Base-by-base conservation (phyloP, 805 yeast species). In the Starmerella gropengiesseri region DNA sequence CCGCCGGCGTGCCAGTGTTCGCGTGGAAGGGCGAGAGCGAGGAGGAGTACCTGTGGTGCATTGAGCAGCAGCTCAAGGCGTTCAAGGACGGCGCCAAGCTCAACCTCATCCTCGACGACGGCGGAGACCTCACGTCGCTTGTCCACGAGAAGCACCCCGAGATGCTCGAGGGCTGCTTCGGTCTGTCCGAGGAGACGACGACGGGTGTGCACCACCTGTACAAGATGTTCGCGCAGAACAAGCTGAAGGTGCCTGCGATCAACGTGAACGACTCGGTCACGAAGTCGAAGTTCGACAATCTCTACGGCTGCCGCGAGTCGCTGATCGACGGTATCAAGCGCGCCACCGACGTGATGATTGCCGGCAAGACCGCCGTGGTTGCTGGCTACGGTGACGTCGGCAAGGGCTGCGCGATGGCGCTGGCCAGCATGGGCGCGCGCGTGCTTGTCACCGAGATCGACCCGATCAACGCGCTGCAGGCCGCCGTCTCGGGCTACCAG, bases 21-120 rank as follows among this genome's bases (percentile, higher is more conserved):
- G 98, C 98, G 61, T 89, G 98, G 98, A 89, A 89, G 78, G 97
- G 98, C 67, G 97, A 89, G 78, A 85, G 97, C 68, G 98, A 89
- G 71, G 97, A 89, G 75, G 98, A 89, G 75, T 91, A 89, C 78
- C 65, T 77, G 64, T 89, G 98, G 98, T 89, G 98, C 78, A 84
- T 89, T 60, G 96, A 91, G 75, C 97, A 89, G 75, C 97, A 91
- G 76, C 80, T 89, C 68, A 86, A 82, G 63, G 83, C 97, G 52
- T 89, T 89, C 89, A 89, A 89, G 75, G 95, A 87, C 69, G 79
- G 75, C 67, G 77, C 81, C 75, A 81, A 83, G 71, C 81, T 89
- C 68, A 89, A 89, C 84, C 75, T 89, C 72, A 91, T 89, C 68
- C 78, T 89, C 65, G 98, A 89, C 66, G 98, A 89, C 63, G 98